Percentiles rank a stretch among this genome's conserved stretches.
These are phyloP conservation scores for Trichosporon sp. DNA, from an alignment of 1,284 basidiomycete species.

Conservation along the genomic window DNA sequence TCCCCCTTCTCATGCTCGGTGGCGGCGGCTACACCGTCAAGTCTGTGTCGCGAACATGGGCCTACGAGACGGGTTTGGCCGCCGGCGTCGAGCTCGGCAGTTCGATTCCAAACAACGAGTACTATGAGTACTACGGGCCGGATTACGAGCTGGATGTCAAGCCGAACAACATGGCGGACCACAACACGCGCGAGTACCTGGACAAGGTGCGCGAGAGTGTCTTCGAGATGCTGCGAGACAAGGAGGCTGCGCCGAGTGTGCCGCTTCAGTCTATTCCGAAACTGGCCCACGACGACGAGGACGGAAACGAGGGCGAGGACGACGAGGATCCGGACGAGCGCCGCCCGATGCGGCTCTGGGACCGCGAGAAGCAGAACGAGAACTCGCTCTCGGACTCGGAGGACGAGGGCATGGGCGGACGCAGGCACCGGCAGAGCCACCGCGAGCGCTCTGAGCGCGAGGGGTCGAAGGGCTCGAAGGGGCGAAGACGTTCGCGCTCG, in stretches of 20 bases:
- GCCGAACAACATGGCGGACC: slow-evolving; percentile 90
- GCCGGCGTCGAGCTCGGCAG: slow-evolving; percentile 84
- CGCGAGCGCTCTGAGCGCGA: slow-evolving; percentile 20
- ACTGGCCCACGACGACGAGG: slow-evolving; percentile 75
- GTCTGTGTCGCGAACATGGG: slow-evolving; percentile 95
- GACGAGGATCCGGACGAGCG: slow-evolving; percentile 68
- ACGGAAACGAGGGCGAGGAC: slow-evolving; percentile 75
- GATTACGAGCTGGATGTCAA: slow-evolving; percentile 97
- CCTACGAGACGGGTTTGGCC: slow-evolving; percentile 94
- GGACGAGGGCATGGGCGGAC: slow-evolving; percentile 51
- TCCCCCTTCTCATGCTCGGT: slow-evolving; percentile 85
- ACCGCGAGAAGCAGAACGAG: slow-evolving; percentile 45
- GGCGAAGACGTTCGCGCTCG: slow-evolving; percentile 16
- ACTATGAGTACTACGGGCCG: slow-evolving; percentile 99
- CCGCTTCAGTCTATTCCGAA: slow-evolving; percentile 51
- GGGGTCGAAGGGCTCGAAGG: slow-evolving; percentile 9
- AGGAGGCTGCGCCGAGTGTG: slow-evolving; percentile 85
- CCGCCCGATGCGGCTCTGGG: slow-evolving; percentile 55
- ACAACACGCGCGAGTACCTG: slow-evolving; percentile 89
- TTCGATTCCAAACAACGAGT: slow-evolving; percentile 96
- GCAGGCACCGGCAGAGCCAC: slow-evolving; percentile 45
- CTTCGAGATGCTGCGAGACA: slow-evolving; percentile 79
- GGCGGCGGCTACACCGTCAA: slow-evolving; percentile 99
- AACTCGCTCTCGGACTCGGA: slow-evolving; percentile 54
- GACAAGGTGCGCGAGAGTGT: slow-evolving; percentile 89